Evolutionary conservation across 495 filamentous ascomycete genomes (phyloP).

Genomic region (Chaetomium tenue): DNA sequence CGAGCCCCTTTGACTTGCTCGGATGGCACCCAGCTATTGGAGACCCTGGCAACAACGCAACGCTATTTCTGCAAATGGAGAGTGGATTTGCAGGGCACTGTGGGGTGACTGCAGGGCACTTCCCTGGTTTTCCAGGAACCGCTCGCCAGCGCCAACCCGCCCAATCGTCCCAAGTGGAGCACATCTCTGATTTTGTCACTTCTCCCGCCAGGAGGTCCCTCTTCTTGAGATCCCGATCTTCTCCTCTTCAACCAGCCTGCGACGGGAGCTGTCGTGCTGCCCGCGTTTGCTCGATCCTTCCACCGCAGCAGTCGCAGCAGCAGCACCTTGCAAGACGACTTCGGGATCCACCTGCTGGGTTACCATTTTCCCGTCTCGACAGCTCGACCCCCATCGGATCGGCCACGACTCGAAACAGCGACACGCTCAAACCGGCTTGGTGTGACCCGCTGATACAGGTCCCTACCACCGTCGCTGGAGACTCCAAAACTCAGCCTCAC

Average conservation of each 20-base stretch:
- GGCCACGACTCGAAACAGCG: background rate
- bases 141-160: constrained; percentile 12
- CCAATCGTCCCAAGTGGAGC: constrained; percentile 21
- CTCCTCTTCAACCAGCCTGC: background rate
- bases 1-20: constrained; percentile 6
- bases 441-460: constrained; percentile 1
- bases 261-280: background rate
- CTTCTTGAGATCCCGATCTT: constrained; percentile 5
- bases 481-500: constrained; percentile 4
- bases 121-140: constrained; percentile 21
- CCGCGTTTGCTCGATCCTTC: background rate
- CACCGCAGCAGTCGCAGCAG: too few relatives aligned
- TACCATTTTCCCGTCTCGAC: too few relatives aligned
- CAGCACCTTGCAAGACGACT: background rate
- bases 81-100: constrained; percentile 9
- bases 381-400: background rate
- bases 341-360: background rate
- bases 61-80: constrained; percentile 1
- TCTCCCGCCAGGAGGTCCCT: constrained; percentile 14
- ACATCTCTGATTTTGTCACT: constrained; percentile 24
- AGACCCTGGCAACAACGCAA: constrained; percentile 10
- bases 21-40: constrained; percentile 12
- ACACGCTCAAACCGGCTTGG: constrained; percentile 1
- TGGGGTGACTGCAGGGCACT: constrained; percentile 16
- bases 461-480: background rate